phyloP scores from a whole-genome alignment of 192 early-diverging fungal genomes.

The Physocladia obscura region DNA sequence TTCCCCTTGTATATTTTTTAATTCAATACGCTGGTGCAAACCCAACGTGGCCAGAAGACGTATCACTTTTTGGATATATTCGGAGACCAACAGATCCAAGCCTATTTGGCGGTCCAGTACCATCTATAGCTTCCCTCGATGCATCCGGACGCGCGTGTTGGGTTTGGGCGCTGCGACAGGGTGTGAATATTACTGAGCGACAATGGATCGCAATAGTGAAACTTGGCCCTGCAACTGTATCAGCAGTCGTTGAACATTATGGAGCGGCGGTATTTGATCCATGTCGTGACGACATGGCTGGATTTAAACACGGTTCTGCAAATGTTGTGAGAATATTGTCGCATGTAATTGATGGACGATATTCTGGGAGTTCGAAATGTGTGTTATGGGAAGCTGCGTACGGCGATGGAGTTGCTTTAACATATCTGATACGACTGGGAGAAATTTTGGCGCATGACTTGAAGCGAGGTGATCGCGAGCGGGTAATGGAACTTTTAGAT shows the following conservation, averaged over 20 bases:
- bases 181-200: slow-evolving; percentile 13
- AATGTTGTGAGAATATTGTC: slow-evolving; percentile 20
- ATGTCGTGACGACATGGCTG: slow-evolving; percentile 20
- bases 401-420: slow-evolving; percentile 16
- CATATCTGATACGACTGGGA: slow-evolving; percentile 6
- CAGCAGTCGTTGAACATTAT: slow-evolving; percentile 12
- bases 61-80: not conserved
- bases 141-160: slow-evolving; percentile 12
- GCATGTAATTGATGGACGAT: slow-evolving; percentile 13
- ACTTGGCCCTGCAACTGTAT: slow-evolving; percentile 19
- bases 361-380: not conserved
- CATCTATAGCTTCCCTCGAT: slow-evolving; percentile 8
- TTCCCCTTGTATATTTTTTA: slow-evolving; percentile 17
- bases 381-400: slow-evolving; percentile 24
- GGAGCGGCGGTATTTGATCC: slow-evolving; percentile 9
- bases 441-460: slow-evolving; percentile 17
- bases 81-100: slow-evolving; percentile 13
- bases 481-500: slow-evolving; percentile 31
- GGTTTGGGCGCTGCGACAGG: slow-evolving; percentile 12
- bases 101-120: slow-evolving; percentile 13
- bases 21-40: slow-evolving; percentile 13
- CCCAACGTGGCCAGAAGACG: slow-evolving; percentile 22
- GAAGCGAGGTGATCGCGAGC: slow-evolving; percentile 24
- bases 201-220: slow-evolving; percentile 27
- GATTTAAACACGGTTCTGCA: slow-evolving; percentile 20